Percentiles rank a stretch among this genome's conserved stretches.
Evolutionary conservation across 495 filamentous ascomycete genomes (phyloP).

Genomic region (Neurospora africana): DNA sequence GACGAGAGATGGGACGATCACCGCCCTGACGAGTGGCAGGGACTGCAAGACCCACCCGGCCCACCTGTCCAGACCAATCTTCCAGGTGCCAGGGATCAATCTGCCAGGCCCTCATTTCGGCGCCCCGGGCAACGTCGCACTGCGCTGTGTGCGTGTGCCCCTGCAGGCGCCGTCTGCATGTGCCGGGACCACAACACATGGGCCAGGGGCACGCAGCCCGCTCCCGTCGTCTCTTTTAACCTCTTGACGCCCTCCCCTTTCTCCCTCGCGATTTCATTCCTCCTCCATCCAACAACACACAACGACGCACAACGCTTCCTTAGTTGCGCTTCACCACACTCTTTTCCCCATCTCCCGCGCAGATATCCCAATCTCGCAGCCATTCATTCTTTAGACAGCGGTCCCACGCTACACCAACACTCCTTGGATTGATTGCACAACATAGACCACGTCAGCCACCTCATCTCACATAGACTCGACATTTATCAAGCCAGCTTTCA

Average conservation of each 20-base stretch:
- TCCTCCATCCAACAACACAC: conserved; percentile 3
- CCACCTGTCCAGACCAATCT: background rate
- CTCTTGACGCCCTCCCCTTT: conserved; percentile 10
- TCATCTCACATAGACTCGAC: background rate
- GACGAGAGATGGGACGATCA: conserved; percentile 5
- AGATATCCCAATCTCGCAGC: conserved; percentile 25
- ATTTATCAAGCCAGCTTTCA: background rate
- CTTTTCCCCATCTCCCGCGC: conserved; percentile 9
- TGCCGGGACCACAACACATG: background rate
- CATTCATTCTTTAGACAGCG: conserved; percentile 19
- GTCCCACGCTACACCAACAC: conserved; percentile 9
- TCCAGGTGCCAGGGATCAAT: background rate
- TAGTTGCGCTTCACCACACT: conserved; percentile 21
- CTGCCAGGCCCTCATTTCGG: conserved; percentile 15
- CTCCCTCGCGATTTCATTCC: conserved; percentile 1
- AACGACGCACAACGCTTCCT: conserved; percentile 10
- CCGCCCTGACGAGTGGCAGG: conserved; percentile 7
- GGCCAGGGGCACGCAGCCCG: background rate
- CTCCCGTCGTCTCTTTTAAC: background rate
- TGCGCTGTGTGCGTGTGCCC: background rate
- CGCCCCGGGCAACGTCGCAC: background rate
- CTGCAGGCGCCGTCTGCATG: background rate
- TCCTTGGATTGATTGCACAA: conserved; percentile 8
- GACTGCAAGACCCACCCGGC: background rate
- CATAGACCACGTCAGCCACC: conserved; percentile 8